Conservation (phyloP, 805 yeast genomes). For the Priceomyces fermenticarens region DNA sequence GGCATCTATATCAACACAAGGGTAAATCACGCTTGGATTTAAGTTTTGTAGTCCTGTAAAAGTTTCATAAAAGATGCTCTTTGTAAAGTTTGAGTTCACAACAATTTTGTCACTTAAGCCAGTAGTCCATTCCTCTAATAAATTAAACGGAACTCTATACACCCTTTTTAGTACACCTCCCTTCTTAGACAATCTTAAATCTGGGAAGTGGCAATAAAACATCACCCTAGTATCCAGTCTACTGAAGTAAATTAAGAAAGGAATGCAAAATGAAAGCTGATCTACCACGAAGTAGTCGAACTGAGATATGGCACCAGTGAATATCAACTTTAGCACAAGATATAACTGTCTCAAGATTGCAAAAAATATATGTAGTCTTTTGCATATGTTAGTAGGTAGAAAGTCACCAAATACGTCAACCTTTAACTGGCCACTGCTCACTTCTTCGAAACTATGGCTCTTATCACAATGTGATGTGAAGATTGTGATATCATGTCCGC, state of each 20-base stretch:
- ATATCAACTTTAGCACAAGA: constrained; percentile 46
- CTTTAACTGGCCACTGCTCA: constrained; percentile 52
- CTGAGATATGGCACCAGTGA: constrained; percentile 43
- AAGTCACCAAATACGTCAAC: constrained; percentile 81
- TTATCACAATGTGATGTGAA: constrained; percentile 90
- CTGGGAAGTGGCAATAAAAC: constrained; percentile 97
- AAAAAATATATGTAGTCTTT: constrained; percentile 73
- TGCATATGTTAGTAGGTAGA: constrained; percentile 66
- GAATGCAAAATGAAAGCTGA: constrained; percentile 82
- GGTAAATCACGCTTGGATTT: constrained; percentile 62
- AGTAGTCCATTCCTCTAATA: constrained; percentile 79
- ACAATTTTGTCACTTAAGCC: constrained; percentile 72
- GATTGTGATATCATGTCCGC: constrained; percentile 60
- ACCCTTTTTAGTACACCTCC: constrained; percentile 51
- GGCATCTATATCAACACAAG: constrained; percentile 63
- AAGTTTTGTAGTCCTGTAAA: constrained; percentile 42
- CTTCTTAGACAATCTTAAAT: constrained; percentile 66
- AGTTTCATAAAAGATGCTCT: constrained; percentile 59
- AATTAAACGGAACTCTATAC: constrained; percentile 81
- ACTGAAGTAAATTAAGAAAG: constrained; percentile 54
- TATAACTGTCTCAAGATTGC: constrained; percentile 82
- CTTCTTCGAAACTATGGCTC: constrained; percentile 89
- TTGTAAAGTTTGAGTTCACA: constrained; percentile 87
- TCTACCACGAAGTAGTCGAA: constrained; percentile 82
- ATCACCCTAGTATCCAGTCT: constrained; percentile 48